Base-by-base conservation (phyloP, 2,329 filamentous ascomycete species). In the Aspergillus sp. region DNA sequence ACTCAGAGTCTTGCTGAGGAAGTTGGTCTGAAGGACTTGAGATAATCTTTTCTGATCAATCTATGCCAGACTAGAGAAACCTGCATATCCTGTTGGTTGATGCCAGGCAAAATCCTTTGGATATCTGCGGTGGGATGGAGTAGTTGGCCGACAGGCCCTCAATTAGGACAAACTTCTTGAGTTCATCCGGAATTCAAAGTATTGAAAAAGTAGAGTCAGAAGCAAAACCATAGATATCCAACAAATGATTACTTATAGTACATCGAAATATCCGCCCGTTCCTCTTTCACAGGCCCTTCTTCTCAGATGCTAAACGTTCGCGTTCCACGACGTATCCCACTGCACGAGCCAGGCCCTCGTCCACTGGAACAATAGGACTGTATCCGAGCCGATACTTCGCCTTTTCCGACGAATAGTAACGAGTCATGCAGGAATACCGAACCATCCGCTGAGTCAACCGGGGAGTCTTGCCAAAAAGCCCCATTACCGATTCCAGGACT, bases 391-490 rank as follows among this genome's bases (percentile, higher is more conserved):
- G 66, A 45, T 58, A 58, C 66, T 75, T 78, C 20, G 77, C 74
- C 61, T 78, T 78, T 17, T 75, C 70, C 50, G 73, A 73, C 25
- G 71, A 76, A 55, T 73, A 79, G 60, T 74, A 79, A 34, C 77
- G 72, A 40, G 75, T 73, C 71, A 78, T 78, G 58, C 72, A 76
- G 45, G 76, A 76, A 60, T 76, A 78, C 34, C 74, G 71, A 53
- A 78, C 73, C 17, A 66, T 69, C 52, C 74, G 70, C 42, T 71
- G 65, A 9, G 74, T 77, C 55, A 79, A 58, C 43, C 72, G 72
- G n/a, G 76, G 76, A 40, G 71, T 74, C 56, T 76, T 71, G 7
- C 77, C 76, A 38, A 75, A 68, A 19, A 77, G 48, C 20, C 70
- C 72, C 55, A 76, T 66, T 13, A 75, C 66, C 4, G 64, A 64